Percentiles rank a stretch among this genome's conserved stretches.
These are phyloP conservation scores for Macrolepiota fuliginosa DNA, from an alignment of 768 basidiomycete species.

Conservation along the genomic window DNA sequence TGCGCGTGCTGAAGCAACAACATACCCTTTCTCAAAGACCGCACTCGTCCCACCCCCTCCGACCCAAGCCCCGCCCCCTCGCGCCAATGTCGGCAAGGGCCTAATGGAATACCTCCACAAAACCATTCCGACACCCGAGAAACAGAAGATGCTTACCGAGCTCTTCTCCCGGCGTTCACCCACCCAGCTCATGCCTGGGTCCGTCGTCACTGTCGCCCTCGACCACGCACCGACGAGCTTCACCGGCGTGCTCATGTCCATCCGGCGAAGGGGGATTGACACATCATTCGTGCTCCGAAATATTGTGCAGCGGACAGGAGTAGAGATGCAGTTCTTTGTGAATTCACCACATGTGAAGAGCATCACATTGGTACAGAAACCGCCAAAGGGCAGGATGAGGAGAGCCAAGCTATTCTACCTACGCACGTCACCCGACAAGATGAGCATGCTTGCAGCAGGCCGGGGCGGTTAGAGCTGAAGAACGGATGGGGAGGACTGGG, in stretches of 20 bases:
- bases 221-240: slow-evolving; percentile 80
- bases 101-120: slow-evolving; percentile 74
- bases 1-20: slow-evolving; percentile 11
- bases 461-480: slow-evolving; percentile 17
- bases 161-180: slow-evolving; percentile 74
- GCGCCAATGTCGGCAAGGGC: slow-evolving; percentile 67
- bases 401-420: slow-evolving; percentile 84
- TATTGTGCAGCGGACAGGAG: slow-evolving; percentile 85
- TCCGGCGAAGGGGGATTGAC: slow-evolving; percentile 81
- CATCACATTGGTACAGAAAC: slow-evolving; percentile 73
- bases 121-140: slow-evolving; percentile 63
- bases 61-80: slow-evolving; percentile 36
- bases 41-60: slow-evolving; percentile 54
- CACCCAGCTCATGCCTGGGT: slow-evolving; percentile 72
- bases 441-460: slow-evolving; percentile 65
- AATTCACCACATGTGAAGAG: slow-evolving; percentile 86
- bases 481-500: background rate
- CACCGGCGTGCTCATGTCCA: slow-evolving; percentile 83
- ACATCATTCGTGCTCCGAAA: slow-evolving; percentile 90
- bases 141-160: slow-evolving; percentile 62
- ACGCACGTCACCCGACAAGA: slow-evolving; percentile 80
- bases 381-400: slow-evolving; percentile 60
- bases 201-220: slow-evolving; percentile 78
- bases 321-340: slow-evolving; percentile 90
- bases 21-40: slow-evolving; percentile 74